These are phyloP conservation scores for Salix arbutifolia DNA, from an alignment of 345 rosid species.

Conservation along the genomic window DNA sequence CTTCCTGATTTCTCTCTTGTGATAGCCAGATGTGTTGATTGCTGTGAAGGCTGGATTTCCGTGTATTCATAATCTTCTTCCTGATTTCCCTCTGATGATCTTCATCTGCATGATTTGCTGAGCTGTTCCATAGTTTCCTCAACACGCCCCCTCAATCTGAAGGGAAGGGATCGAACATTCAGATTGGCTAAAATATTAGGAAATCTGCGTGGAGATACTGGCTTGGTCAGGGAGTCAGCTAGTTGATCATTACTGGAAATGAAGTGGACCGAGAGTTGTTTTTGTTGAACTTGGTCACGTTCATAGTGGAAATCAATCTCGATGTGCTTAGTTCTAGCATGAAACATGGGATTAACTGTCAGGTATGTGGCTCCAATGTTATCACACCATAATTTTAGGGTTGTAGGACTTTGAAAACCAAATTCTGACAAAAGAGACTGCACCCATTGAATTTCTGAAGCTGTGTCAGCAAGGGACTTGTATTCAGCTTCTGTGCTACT, in stretches of 20 bases:
- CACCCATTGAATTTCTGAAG: not conserved
- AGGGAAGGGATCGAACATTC: not conserved
- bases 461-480: not conserved
- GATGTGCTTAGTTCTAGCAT: too few species aligned
- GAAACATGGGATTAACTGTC: not conserved
- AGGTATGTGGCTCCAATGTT: not conserved
- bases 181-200: not conserved
- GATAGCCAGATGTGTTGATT: too few species aligned
- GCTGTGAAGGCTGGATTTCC: too few species aligned
- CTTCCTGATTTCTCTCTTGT: too few species aligned
- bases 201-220: not conserved
- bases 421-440: not conserved
- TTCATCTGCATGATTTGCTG: not conserved
- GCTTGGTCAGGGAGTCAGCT: fast-evolving
- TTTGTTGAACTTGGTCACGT: not conserved
- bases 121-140: not conserved
- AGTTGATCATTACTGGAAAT: too few species aligned
- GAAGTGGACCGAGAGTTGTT: not conserved
- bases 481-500: not conserved
- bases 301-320: not conserved
- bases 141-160: not conserved
- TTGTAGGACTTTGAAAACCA: not conserved
- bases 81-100: fast-evolving
- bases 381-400: too few species aligned
- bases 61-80: not conserved